These are phyloP conservation scores for Colletotrichum sp. DNA, from an alignment of 2,329 filamentous ascomycete genomes.

Conservation along the genomic window DNA sequence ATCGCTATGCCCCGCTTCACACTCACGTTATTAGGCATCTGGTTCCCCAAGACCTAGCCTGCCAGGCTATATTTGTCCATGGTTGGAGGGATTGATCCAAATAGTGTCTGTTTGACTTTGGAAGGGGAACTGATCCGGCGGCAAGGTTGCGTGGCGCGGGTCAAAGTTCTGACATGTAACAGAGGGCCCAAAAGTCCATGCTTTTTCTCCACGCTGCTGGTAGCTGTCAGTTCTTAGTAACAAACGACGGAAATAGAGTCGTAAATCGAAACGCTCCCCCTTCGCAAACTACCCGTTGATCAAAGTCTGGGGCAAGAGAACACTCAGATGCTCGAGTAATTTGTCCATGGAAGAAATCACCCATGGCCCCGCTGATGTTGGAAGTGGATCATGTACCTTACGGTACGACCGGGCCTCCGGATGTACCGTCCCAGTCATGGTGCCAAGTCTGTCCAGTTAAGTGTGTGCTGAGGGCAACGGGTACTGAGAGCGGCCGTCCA, in stretches of 20 bases:
- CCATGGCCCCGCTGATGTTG: neutral
- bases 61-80: neutral
- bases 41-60: neutral
- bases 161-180: slow-evolving; percentile 15
- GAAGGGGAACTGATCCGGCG: neutral
- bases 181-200: neutral
- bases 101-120: slow-evolving; percentile 16
- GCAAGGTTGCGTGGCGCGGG: slow-evolving; percentile 1
- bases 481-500: neutral
- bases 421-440: slow-evolving; percentile 1
- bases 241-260: neutral
- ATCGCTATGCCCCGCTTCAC: neutral
- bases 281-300: neutral
- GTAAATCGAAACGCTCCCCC: neutral
- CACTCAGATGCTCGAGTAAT: neutral
- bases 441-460: neutral
- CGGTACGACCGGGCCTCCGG: slow-evolving; percentile 5
- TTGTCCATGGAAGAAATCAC: neutral
- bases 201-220: neutral
- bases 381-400: neutral
- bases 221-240: neutral
- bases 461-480: neutral
- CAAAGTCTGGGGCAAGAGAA: neutral
- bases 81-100: neutral
- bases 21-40: neutral